Conservation (phyloP, 2,329 filamentous ascomycete genomes). For the Alternaria panax region DNA sequence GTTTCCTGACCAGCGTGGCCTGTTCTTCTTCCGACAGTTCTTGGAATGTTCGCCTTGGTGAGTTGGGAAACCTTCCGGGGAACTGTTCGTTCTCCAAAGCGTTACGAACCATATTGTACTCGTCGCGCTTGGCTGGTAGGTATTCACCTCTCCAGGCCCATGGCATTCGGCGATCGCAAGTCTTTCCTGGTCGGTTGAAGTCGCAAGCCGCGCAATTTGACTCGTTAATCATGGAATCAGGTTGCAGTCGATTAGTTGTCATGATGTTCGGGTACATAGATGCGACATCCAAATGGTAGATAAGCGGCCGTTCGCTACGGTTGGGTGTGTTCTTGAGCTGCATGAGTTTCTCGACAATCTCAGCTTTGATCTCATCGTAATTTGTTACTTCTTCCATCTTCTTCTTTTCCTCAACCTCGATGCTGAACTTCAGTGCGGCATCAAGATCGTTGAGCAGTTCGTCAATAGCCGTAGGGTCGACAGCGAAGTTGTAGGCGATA, state of each 20-base stretch:
- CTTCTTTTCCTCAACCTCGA: conserved; percentile 62
- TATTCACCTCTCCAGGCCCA: conserved; percentile 99
- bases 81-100: conserved; percentile 92
- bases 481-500: conserved; percentile 90
- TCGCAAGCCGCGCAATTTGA: conserved; percentile 97
- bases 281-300: conserved; percentile 97
- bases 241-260: conserved; percentile 97
- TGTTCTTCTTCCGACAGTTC: conserved; percentile 86
- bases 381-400: conserved; percentile 59
- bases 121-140: conserved; percentile 91
- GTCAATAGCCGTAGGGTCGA: conserved; percentile 89
- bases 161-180: conserved; percentile 90
- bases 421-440: conserved; percentile 83
- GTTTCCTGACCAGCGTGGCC: conserved; percentile 79
- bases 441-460: conserved; percentile 88
- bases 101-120: conserved; percentile 98
- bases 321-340: conserved; percentile 83
- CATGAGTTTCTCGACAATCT: conserved; percentile 76
- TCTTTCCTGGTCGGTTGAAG: conserved; percentile 97
- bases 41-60: conserved; percentile 76
- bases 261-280: conserved; percentile 99
- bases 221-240: conserved; percentile 98
- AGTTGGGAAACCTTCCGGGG: conserved; percentile 77
- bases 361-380: conserved; percentile 72
- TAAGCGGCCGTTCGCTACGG: conserved; percentile 82